phyloP scores from a whole-genome alignment of 1,139 yeast species.

The Zhuliangozyma blackwelliae region DNA sequence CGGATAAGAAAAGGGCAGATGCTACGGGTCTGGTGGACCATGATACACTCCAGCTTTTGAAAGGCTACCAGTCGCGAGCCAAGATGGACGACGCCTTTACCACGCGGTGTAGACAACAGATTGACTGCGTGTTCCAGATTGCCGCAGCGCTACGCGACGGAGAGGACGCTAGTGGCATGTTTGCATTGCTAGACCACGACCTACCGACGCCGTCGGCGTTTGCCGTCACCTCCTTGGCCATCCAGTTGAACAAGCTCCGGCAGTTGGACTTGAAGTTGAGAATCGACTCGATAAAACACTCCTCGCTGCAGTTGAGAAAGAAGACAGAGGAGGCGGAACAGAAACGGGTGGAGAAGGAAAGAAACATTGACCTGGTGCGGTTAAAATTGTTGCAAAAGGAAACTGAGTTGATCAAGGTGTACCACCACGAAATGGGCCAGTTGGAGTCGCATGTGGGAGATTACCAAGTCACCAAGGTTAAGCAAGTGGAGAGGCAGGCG shows the following conservation, averaged over 20 bases:
- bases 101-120: constrained; percentile 12
- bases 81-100: constrained; percentile 6
- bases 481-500: constrained; percentile 28
- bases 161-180: constrained; percentile 4
- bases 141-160: constrained; percentile 4
- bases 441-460: constrained; percentile 14
- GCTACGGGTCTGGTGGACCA: constrained; percentile 1
- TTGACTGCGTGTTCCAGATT: constrained; percentile 24
- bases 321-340: constrained; percentile 14
- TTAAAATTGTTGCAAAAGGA: constrained; percentile 8
- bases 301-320: constrained; percentile 12
- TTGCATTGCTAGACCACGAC: constrained; percentile 5
- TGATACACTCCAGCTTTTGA: constrained; percentile 1
- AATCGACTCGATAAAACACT: constrained; percentile 20
- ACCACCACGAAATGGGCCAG: constrained; percentile 8
- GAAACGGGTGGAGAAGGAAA: constrained; percentile 1
- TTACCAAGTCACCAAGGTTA: constrained; percentile 19
- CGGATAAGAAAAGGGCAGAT: constrained; percentile 1
- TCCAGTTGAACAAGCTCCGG: constrained; percentile 41
- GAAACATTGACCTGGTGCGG: constrained; percentile 4
- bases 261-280: constrained; percentile 21
- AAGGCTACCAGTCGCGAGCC: constrained; percentile 6
- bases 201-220: constrained; percentile 21
- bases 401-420: constrained; percentile 8
- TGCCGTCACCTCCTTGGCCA: constrained; percentile 36